These are phyloP conservation scores for Thelonectria discophora DNA, from an alignment of 2,329 filamentous ascomycete genomes.

Conservation along the genomic window DNA sequence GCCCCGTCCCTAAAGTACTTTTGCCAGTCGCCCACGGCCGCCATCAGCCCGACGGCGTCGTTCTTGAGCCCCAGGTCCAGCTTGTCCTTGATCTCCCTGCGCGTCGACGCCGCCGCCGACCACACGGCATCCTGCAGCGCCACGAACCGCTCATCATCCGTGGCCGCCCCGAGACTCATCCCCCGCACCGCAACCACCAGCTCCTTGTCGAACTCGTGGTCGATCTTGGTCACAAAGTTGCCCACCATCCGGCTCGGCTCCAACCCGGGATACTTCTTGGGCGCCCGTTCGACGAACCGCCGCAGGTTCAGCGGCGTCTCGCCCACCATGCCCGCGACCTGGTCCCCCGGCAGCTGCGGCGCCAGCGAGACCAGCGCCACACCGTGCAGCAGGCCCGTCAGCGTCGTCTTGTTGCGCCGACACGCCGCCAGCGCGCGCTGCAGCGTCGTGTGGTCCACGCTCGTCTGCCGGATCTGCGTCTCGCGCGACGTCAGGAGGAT, in stretches of 20 bases:
- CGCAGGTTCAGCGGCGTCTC: slow-evolving; percentile 38
- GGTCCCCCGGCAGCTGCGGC: slow-evolving; percentile 14
- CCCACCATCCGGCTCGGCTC: slow-evolving; percentile 25
- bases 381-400: slow-evolving; percentile 39
- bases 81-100: slow-evolving; percentile 25
- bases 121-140: slow-evolving; percentile 35
- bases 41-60: slow-evolving; percentile 33
- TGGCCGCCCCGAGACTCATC: not conserved
- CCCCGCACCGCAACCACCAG: slow-evolving; percentile 9
- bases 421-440: slow-evolving; percentile 32
- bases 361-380: slow-evolving; percentile 32
- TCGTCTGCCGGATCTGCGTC: slow-evolving; percentile 26
- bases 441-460: slow-evolving; percentile 18
- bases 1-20: slow-evolving; percentile 13
- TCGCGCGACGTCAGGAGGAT: slow-evolving; percentile 16
- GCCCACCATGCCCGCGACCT: slow-evolving; percentile 12
- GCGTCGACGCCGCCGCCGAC: slow-evolving; percentile 27
- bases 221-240: slow-evolving; percentile 27
- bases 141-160: not conserved
- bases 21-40: slow-evolving; percentile 34
- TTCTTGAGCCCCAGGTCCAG: slow-evolving; percentile 36
- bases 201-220: slow-evolving; percentile 8
- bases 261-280: slow-evolving; percentile 1
- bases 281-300: slow-evolving; percentile 24
- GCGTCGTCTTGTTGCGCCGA: slow-evolving; percentile 35